A percentile compares a stretch with the other conserved stretches of the same genome.
Conservation (phyloP, 2,329 filamentous ascomycete genomes). For the Aureobasidium mangrovei region DNA sequence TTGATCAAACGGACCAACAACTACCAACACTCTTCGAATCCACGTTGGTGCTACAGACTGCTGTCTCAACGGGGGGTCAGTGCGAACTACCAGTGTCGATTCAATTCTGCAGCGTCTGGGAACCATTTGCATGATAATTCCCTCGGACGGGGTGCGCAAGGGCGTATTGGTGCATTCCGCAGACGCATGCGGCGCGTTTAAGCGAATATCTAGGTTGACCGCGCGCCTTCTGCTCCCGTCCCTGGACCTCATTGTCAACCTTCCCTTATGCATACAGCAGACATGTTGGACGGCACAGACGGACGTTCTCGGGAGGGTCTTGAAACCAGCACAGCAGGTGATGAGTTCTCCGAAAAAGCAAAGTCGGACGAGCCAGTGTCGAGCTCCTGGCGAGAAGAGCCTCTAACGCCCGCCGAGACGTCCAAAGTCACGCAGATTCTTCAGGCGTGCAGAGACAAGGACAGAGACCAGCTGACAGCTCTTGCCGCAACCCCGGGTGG, state of each 20-base stretch:
- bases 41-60: neutral
- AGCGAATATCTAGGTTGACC: no score
- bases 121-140: no score
- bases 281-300: neutral
- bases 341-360: neutral
- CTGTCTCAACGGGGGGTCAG: no score
- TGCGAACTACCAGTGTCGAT: no score
- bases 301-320: neutral
- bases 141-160: no score
- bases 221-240: no score
- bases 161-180: no score
- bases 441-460: constrained; percentile 32
- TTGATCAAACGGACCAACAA: neutral
- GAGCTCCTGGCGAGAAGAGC: constrained; percentile 19
- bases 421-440: constrained; percentile 29
- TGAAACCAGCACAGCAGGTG: neutral
- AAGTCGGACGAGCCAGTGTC: constrained; percentile 16
- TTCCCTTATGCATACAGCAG: no score
- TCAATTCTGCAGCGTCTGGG: no score
- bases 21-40: neutral
- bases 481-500: constrained; percentile 38
- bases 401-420: constrained; percentile 17
- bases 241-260: no score
- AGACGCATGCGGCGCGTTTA: no score
- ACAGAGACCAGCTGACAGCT: constrained; percentile 32